These are phyloP conservation scores for Candida ovalis DNA, from an alignment of 805 yeast species.

Conservation along the genomic window DNA sequence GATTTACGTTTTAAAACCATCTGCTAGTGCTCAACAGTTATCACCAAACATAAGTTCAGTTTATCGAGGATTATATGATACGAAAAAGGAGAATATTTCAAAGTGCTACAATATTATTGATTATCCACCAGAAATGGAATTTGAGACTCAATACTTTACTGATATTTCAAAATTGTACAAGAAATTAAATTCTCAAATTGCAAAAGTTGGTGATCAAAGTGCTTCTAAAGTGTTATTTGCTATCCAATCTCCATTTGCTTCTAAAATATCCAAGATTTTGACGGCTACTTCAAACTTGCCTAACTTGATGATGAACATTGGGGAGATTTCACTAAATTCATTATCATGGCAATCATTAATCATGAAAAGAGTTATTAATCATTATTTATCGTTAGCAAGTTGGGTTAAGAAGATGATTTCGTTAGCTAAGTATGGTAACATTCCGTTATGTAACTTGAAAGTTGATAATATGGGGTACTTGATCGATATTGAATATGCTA, in stretches of 20 bases:
- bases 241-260: slow-evolving; percentile 66
- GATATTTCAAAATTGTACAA: slow-evolving; percentile 54
- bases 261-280: slow-evolving; percentile 43
- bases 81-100: slow-evolving; percentile 43
- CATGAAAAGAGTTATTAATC: slow-evolving; percentile 61
- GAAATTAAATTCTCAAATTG: slow-evolving; percentile 50
- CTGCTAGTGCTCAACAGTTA: slow-evolving; percentile 59
- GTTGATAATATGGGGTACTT: slow-evolving; percentile 73
- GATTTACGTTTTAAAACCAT: slow-evolving; percentile 65
- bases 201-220: slow-evolving; percentile 59
- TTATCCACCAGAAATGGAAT: slow-evolving; percentile 48
- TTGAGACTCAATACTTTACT: slow-evolving; percentile 52
- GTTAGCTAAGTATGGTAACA: slow-evolving; percentile 65
- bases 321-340: slow-evolving; percentile 62
- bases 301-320: slow-evolving; percentile 52
- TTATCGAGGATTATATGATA: slow-evolving; percentile 49
- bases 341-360: slow-evolving; percentile 78
- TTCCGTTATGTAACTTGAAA: slow-evolving; percentile 84
- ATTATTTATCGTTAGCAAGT: slow-evolving; percentile 66
- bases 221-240: slow-evolving; percentile 63
- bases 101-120: slow-evolving; percentile 45
- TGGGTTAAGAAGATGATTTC: slow-evolving; percentile 67
- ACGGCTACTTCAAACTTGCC: slow-evolving; percentile 56
- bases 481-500: slow-evolving; percentile 83
- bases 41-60: slow-evolving; percentile 50